Conservation (phyloP, 257 asterid genomes). For the Solanum bulbocastanum region DNA sequence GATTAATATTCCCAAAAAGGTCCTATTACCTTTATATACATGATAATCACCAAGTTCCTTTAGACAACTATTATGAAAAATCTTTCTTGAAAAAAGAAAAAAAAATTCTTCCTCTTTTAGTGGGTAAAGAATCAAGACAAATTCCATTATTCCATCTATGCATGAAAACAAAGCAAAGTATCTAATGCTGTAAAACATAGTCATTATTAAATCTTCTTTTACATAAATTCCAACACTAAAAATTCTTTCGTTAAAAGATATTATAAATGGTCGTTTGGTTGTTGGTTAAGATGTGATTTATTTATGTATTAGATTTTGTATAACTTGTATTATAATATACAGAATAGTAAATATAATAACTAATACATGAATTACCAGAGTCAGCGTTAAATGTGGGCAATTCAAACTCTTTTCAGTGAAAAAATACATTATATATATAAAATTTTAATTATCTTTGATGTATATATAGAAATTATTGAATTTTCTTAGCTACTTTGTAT, state of each 20-base stretch:
- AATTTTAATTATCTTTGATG: background rate
- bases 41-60: background rate
- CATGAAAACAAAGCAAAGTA: background rate
- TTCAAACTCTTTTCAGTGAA: accelerated
- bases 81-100: too few relatives aligned
- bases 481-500: background rate
- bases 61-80: background rate
- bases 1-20: background rate
- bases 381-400: accelerated
- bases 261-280: background rate
- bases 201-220: background rate
- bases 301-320: background rate
- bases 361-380: background rate
- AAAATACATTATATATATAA: background rate
- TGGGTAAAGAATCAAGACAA: background rate
- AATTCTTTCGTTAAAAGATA: background rate
- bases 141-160: background rate
- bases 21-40: background rate
- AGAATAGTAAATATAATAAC: background rate
- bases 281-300: background rate
- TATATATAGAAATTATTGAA: background rate
- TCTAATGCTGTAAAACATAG: background rate
- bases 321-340: background rate
- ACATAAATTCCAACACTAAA: background rate
- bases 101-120: background rate